Conservation (phyloP, 768 basidiomycete genomes). For the Rhodotorula taiwanensis region DNA sequence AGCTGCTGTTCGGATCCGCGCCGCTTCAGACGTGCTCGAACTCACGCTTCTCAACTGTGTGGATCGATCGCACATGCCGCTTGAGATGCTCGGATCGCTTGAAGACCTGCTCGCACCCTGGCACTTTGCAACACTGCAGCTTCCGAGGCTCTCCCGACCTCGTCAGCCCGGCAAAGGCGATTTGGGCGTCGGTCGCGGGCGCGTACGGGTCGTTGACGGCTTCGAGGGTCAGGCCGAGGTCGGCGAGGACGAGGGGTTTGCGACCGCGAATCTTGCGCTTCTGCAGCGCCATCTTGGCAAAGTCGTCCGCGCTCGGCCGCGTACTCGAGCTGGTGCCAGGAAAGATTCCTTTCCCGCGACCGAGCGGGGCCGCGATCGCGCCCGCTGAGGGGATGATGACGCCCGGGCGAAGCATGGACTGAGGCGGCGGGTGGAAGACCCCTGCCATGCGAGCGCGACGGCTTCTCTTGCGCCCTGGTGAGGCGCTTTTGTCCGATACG, state of each 20-base stretch:
- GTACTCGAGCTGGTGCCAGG: slow-evolving; percentile 15
- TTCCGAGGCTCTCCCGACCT: slow-evolving; percentile 36
- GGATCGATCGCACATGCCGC: slow-evolving; percentile 77
- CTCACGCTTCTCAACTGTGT: slow-evolving; percentile 88
- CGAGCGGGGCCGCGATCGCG: slow-evolving; percentile 3
- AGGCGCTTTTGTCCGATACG: background rate
- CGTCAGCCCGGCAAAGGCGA: slow-evolving; percentile 27
- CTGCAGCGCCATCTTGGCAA: slow-evolving; percentile 25
- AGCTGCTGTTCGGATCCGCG: too few species aligned
- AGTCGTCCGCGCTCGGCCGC: slow-evolving; percentile 10
- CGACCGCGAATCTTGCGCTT: slow-evolving; percentile 34
- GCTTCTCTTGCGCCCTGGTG: background rate
- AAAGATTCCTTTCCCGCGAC: background rate
- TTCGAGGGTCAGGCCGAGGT: slow-evolving; percentile 9
- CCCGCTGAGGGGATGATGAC: background rate
- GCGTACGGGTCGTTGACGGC: slow-evolving; percentile 8
- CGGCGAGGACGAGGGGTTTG: slow-evolving; percentile 17
- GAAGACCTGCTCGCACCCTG: slow-evolving; percentile 80
- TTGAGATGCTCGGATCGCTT: slow-evolving; percentile 83
- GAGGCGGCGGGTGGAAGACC: slow-evolving; percentile 29
- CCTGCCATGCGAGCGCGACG: background rate
- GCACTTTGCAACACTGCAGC: slow-evolving; percentile 48
- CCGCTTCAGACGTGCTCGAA: slow-evolving; percentile 24
- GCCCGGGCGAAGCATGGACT: slow-evolving; percentile 31
- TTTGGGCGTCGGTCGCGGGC: slow-evolving; percentile 20